These are phyloP conservation scores for Solanum arcanum DNA, from an alignment of 257 asterid species.

Conservation along the genomic window DNA sequence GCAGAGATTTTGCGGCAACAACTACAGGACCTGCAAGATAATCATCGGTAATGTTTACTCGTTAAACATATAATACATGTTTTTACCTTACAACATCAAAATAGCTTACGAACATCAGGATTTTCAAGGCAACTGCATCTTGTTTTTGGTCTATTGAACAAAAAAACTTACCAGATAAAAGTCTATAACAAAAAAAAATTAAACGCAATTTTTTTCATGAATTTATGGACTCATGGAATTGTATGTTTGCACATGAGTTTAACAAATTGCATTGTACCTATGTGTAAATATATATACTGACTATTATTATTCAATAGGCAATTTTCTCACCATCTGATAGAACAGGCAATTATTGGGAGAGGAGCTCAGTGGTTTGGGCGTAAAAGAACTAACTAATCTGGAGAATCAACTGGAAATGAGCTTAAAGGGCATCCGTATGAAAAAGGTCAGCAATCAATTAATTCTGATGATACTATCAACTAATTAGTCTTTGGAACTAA, in stretches of 20 bases:
- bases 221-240: background rate
- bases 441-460: slow-evolving; percentile 30
- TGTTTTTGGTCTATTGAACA: background rate
- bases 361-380: slow-evolving; percentile 53
- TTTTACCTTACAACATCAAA: background rate
- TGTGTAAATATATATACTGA: background rate
- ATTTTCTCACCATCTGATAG: background rate
- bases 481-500: background rate
- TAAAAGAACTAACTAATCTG: slow-evolving; percentile 48
- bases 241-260: background rate
- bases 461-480: background rate
- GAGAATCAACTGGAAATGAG: slow-evolving; percentile 72
- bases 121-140: background rate
- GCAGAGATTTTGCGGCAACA: slow-evolving; percentile 64
- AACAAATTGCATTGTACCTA: background rate
- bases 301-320: background rate
- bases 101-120: background rate
- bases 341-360: slow-evolving; percentile 82
- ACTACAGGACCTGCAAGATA: slow-evolving; percentile 55
- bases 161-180: background rate
- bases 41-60: slow-evolving; percentile 40
- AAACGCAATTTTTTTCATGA: background rate
- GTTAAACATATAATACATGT: background rate
- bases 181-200: too few species aligned
- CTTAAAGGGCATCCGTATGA: slow-evolving; percentile 44